Percentiles rank a stretch among this genome's conserved stretches.
Evolutionary conservation across 495 filamentous ascomycete species (phyloP).

Genomic region (Aspergillus coremiiformis): DNA sequence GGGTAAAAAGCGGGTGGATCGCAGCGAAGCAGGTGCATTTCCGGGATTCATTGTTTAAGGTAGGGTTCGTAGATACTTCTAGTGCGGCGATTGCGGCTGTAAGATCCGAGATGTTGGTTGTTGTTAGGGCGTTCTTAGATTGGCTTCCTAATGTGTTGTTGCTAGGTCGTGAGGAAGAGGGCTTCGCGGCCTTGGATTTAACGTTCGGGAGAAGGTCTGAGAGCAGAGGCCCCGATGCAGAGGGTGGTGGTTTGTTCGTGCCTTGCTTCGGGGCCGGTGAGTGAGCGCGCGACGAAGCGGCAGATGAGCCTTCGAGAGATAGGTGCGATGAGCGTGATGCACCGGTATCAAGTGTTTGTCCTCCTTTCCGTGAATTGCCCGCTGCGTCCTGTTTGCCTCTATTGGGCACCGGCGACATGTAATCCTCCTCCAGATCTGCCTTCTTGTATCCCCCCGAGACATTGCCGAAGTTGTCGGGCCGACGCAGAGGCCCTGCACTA

Average conservation of each 20-base stretch:
- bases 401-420: constrained; percentile 37
- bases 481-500: constrained; percentile 52
- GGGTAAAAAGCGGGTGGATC: constrained; percentile 73
- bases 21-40: constrained; percentile 80
- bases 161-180: constrained; percentile 43
- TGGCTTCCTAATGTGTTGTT: constrained; percentile 32
- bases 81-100: constrained; percentile 87
- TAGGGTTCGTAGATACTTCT: constrained; percentile 83
- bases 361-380: constrained; percentile 4
- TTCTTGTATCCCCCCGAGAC: constrained; percentile 54
- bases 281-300: constrained; percentile 29
- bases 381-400: constrained; percentile 12
- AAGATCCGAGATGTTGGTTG: constrained; percentile 70
- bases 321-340: constrained; percentile 14
- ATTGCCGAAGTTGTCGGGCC: constrained; percentile 52
- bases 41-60: constrained; percentile 48
- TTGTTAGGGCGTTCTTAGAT: constrained; percentile 29
- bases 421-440: constrained; percentile 51
- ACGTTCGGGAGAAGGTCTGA: constrained; percentile 66
- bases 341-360: background rate
- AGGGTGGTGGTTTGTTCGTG: constrained; percentile 52
- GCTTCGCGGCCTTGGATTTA: constrained; percentile 51
- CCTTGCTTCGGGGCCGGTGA: constrained; percentile 32
- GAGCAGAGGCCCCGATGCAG: constrained; percentile 65
- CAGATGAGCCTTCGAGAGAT: constrained; percentile 19